Conservation (phyloP, 2,329 filamentous ascomycete genomes). For the Aureobasidium vineae region DNA sequence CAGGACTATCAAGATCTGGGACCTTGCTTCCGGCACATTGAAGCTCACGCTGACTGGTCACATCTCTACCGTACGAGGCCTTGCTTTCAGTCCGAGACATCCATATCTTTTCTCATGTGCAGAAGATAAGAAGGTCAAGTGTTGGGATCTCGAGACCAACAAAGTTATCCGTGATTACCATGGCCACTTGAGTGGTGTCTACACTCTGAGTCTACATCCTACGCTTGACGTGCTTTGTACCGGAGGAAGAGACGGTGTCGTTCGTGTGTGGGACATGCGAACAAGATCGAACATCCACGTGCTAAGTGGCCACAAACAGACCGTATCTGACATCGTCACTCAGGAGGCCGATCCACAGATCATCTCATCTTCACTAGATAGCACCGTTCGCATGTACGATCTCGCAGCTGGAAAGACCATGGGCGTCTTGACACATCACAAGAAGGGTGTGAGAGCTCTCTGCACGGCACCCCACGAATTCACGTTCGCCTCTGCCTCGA, state of each 20-base stretch:
- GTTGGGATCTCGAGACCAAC: slow-evolving; percentile 99
- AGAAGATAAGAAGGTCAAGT: slow-evolving; percentile 99
- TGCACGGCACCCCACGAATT: slow-evolving; percentile 88
- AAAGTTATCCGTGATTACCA: slow-evolving; percentile 97
- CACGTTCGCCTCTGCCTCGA: slow-evolving; percentile 90
- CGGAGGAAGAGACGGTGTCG: slow-evolving; percentile 90
- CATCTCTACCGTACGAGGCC: slow-evolving; percentile 86
- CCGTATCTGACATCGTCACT: slow-evolving; percentile 83
- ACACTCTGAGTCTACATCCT: slow-evolving; percentile 88
- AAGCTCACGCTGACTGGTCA: slow-evolving; percentile 87
- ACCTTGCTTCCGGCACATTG: slow-evolving; percentile 82
- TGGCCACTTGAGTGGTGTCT: slow-evolving; percentile 93
- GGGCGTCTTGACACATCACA: slow-evolving; percentile 95
- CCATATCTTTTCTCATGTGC: slow-evolving; percentile 97
- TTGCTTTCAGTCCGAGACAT: slow-evolving; percentile 89
- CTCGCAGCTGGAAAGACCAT: slow-evolving; percentile 94
- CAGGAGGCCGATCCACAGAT: slow-evolving; percentile 97
- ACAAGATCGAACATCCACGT: slow-evolving; percentile 96
- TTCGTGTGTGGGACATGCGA: slow-evolving; percentile 97
- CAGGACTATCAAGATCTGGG: slow-evolving; percentile 98
- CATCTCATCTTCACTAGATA: slow-evolving; percentile 88
- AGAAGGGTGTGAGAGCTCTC: slow-evolving; percentile 88
- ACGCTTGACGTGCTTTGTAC: slow-evolving; percentile 94
- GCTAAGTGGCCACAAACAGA: slow-evolving; percentile 83
- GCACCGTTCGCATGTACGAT: slow-evolving; percentile 90